A percentile compares a stretch with the other conserved stretches of the same genome.
Conservation (phyloP, 345 rosid genomes). For the Citrus glauca region DNA sequence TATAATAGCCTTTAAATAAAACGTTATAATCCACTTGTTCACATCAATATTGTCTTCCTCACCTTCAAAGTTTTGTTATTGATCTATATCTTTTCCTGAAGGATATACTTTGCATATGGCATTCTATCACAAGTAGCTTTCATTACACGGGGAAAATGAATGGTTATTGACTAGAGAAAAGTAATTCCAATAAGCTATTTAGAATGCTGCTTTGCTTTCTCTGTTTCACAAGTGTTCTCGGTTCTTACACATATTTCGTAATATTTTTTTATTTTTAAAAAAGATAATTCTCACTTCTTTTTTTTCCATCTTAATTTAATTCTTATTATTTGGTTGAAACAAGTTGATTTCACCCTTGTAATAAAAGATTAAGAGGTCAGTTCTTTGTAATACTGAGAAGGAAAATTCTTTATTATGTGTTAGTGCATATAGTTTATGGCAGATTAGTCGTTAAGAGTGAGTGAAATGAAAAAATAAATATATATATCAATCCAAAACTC, state of each 20-base stretch:
- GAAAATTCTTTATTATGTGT: too few relatives aligned
- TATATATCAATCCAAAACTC: too few relatives aligned
- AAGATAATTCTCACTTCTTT: too few relatives aligned
- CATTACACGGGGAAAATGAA: neutral
- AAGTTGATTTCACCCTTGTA: too few relatives aligned
- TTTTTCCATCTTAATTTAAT: too few relatives aligned
- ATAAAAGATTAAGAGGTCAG: too few relatives aligned
- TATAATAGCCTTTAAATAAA: neutral
- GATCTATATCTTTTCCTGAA: neutral
- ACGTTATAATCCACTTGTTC: neutral
- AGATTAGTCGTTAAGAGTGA: too few relatives aligned
- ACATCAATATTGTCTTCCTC: neutral
- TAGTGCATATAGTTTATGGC: too few relatives aligned
- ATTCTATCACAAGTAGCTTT: neutral
- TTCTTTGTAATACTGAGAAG: too few relatives aligned
- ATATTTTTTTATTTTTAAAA: too few relatives aligned
- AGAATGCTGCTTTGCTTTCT: neutral
- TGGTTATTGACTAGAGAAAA: neutral
- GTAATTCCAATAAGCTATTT: neutral
- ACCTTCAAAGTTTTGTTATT: neutral
- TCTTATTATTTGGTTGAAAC: too few relatives aligned
- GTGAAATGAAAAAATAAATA: too few relatives aligned
- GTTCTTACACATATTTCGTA: neutral
- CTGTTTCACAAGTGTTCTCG: neutral
- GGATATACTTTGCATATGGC: neutral